These are phyloP conservation scores for Pseudogymnoascus verrucosus DNA, from an alignment of 2,329 filamentous ascomycete species.

Conservation along the genomic window DNA sequence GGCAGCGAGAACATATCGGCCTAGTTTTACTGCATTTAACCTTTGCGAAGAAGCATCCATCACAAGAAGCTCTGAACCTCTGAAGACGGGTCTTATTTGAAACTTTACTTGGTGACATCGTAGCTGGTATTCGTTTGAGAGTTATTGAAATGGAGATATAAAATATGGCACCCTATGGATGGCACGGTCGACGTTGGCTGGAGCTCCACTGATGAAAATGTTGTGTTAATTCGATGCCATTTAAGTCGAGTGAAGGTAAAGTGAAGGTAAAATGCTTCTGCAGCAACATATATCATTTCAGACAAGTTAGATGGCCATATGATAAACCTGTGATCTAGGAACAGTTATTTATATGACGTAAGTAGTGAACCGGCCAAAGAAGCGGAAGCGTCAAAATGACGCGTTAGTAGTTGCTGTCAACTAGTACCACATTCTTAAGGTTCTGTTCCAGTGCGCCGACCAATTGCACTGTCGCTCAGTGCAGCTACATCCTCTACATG, in stretches of 20 bases:
- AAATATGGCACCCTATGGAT: not conserved
- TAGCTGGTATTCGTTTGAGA: not conserved
- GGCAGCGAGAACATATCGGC: slow-evolving; percentile 46
- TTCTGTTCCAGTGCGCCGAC: not conserved
- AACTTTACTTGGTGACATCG: slow-evolving; percentile 14
- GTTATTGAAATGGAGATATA: not conserved
- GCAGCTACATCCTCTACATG: not conserved
- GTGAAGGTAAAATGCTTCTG: not conserved
- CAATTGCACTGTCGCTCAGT: not conserved
- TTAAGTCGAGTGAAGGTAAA: not conserved
- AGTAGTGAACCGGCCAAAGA: not conserved
- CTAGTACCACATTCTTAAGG: not conserved
- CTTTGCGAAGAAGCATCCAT: slow-evolving; percentile 48
- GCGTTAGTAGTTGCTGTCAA: not conserved
- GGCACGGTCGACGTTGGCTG: not conserved
- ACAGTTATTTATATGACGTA: slow-evolving; percentile 2
- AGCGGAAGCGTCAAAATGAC: not conserved
- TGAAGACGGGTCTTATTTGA: slow-evolving; percentile 31
- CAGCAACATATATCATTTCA: not conserved
- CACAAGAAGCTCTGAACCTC: slow-evolving; percentile 42
- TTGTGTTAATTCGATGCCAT: not conserved
- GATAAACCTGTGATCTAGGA: not conserved
- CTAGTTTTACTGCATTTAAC: slow-evolving; percentile 47
- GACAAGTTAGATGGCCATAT: not conserved
- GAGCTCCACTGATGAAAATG: not conserved